These are phyloP conservation scores for Dactylis glomerata DNA, from an alignment of 176 grass and related monocot genomes.

Conservation along the genomic window DNA sequence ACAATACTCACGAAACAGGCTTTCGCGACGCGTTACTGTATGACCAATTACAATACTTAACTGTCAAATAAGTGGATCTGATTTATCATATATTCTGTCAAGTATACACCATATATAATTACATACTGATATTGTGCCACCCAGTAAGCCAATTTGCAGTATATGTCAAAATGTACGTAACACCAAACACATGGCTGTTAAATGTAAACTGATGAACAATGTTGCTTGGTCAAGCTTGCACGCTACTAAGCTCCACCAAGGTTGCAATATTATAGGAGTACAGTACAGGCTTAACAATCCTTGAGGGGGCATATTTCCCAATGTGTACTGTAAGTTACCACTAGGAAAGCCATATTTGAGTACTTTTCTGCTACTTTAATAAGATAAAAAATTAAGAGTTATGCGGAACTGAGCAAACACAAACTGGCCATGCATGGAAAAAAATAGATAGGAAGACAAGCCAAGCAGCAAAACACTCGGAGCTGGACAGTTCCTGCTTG, in stretches of 20 bases:
- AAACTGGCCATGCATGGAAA: neutral
- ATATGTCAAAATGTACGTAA: neutral
- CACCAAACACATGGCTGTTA: neutral
- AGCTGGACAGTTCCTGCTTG: neutral
- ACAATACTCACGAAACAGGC: too few species aligned
- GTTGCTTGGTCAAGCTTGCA: neutral
- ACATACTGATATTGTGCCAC: neutral
- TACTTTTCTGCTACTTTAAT: neutral
- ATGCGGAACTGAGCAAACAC: neutral
- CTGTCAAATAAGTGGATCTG: neutral
- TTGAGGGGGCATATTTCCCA: neutral
- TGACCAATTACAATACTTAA: neutral
- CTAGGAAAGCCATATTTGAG: neutral
- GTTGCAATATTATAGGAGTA: neutral
- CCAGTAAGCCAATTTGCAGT: neutral
- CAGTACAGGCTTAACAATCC: neutral
- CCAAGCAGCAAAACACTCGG: neutral
- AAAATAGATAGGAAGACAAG: neutral
- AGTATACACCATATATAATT: neutral
- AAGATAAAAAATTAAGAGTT: neutral
- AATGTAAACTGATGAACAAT: neutral
- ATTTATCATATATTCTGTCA: neutral
- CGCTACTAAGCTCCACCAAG: neutral
- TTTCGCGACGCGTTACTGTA: too few species aligned
- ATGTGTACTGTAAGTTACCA: neutral